Base-by-base conservation (phyloP, 148 eudicot genomes). In the Fagopyrum homotropicum region DNA sequence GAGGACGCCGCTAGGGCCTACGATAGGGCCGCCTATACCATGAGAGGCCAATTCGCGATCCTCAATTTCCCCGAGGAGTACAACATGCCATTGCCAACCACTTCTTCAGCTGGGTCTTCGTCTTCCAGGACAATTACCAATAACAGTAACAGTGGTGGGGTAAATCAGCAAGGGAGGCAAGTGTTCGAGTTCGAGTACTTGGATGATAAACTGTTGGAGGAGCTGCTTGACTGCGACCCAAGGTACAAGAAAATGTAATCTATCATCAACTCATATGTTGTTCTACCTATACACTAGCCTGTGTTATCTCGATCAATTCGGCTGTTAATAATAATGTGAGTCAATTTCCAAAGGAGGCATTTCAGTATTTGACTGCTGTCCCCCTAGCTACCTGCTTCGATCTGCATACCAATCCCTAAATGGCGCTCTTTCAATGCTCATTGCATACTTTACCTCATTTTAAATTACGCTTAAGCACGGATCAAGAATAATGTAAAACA, bases 1-100 rank as follows among this genome's bases (percentile, higher is more conserved):
- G 92, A 84, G 71, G 97, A 92, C 43, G 97, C 97, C 0, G 97
- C 97, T 9, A 75, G 94, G 17, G 97, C 97, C 1, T 92, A 92
- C 74, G 97, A 92, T 45, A 84, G 85, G 72, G 94, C 97, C 14
- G 97, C 97, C 1, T 92, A 88, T 75, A 5, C 72, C 47, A 92
- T 90, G 92, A 84, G 97, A 73, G 97, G 97, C 14, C 88, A 87
- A 29, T 80, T 85, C 73, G 89, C 97, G 15, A 82, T 92, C 45
- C 87, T 92, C 43, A 92, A 92, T 46, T 92, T 92, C 78, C 97
- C 97, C 0, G 75, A 83, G 7, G 97, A 92, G 69, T 90, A 92
- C 69, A 81, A 86, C 60, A 26, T 82, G 78, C 84, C 89, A 22
- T 22, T 22, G 26, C 26, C 26, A 22, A 22, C 26, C 46, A 66